Base-by-base conservation (phyloP, 208 protist species). In the Leishmania aethiopica region DNA sequence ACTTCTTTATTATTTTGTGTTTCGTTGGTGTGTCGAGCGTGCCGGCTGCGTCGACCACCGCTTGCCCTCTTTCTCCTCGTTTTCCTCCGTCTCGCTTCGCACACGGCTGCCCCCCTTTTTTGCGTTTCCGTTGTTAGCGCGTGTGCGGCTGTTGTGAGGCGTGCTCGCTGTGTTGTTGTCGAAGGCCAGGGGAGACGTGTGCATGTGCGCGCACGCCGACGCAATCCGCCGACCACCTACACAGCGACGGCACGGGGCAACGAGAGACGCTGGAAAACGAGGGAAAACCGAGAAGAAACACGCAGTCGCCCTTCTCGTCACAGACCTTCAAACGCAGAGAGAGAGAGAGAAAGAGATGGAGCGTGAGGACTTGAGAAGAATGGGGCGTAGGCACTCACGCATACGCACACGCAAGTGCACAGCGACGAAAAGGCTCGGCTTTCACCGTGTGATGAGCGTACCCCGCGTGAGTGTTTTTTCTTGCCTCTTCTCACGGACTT, bases 1-100 rank as follows among this genome's bases (percentile, higher is more conserved):
- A 17, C 25, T 79, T 77, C 49, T 1, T 79, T 80, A 72, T 72
- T 55, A 28, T 62, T 82, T 82, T 32, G 11, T 11, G 25, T 35
- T 10, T 64, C 11, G 28, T 35, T 64, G 28, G 59, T 64, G n/a
- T 32, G 59, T 25, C 59, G n/a, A 28, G 22, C n/a, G 28, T 64
- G 59, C 13, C 28, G 10, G 59, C 59, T 64, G 59, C 28, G 11
- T 64, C 59, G n/a, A 15, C 59, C 28, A 32, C 59, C 3, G n/a
- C 28, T 32, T 8, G 10, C n/a, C 28, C 28, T 64, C 22, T 64
- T 32, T 35, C 66, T 47, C 66, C 8, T 28, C 40, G 11, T 71
- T 35, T 45, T 28, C 25, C 66, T 71, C 66, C 25, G 32, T 6
- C 7, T 71, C 0, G 19, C 32, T 67, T 37, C 0, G 11, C 32